phyloP scores from a whole-genome alignment of 1,139 yeast species.

The Citeromyces hawaiiensis region DNA sequence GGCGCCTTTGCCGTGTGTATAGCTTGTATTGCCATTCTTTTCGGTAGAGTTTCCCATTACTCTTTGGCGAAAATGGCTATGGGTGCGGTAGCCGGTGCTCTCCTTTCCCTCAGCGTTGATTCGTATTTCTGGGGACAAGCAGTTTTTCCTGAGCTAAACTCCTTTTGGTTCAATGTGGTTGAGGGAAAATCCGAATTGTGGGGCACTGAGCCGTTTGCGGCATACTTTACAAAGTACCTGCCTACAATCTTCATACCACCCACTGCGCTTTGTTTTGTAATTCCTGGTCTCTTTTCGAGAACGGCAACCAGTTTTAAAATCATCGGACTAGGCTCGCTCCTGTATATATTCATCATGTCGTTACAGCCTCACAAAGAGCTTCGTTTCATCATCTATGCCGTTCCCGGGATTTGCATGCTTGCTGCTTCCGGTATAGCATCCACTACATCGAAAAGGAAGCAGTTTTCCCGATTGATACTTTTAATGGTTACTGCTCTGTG shows the following conservation, averaged over 20 bases:
- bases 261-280: slow-evolving; percentile 30
- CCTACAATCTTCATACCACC: slow-evolving; percentile 51
- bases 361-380: slow-evolving; percentile 89
- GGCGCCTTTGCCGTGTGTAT: slow-evolving; percentile 44
- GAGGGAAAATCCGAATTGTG: slow-evolving; percentile 62
- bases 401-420: slow-evolving; percentile 53
- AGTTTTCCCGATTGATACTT: slow-evolving; percentile 5
- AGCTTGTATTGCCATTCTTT: slow-evolving; percentile 22
- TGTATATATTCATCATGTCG: slow-evolving; percentile 53
- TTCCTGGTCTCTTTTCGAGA: slow-evolving; percentile 28
- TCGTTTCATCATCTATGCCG: slow-evolving; percentile 71
- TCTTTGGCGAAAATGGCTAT: slow-evolving; percentile 20
- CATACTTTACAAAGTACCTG: slow-evolving; percentile 52
- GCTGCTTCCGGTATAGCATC: slow-evolving; percentile 54
- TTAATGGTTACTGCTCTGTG: slow-evolving; percentile 17
- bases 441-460: slow-evolving; percentile 13
- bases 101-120: slow-evolving; percentile 42
- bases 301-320: slow-evolving; percentile 23
- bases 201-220: slow-evolving; percentile 70
- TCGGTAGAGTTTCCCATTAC: slow-evolving; percentile 26
- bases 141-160: slow-evolving; percentile 57
- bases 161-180: slow-evolving; percentile 63
- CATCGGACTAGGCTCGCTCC: slow-evolving; percentile 29
- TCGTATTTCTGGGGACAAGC: slow-evolving; percentile 60
- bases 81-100: slow-evolving; percentile 36